Evolutionary conservation across 2,329 filamentous ascomycete species (phyloP).

Genomic region (Lojkania enalia): DNA sequence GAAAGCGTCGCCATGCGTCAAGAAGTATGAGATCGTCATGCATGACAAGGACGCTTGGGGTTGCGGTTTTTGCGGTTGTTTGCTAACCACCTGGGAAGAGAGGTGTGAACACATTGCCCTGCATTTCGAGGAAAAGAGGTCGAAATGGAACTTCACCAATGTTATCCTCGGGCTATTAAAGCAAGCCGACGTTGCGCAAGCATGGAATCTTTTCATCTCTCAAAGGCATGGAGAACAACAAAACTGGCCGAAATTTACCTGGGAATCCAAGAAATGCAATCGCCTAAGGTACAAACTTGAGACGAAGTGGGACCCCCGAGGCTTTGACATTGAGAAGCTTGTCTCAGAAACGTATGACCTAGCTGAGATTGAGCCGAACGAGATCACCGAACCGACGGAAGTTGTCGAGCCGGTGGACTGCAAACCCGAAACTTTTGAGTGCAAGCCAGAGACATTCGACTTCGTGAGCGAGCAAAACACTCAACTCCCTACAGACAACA

Average conservation of each 20-base stretch:
- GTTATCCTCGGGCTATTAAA: constrained; percentile 70
- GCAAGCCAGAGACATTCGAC: constrained; percentile 40
- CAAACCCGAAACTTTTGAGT: constrained; percentile 37
- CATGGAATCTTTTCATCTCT: constrained; percentile 62
- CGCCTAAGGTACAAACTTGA: constrained; percentile 68
- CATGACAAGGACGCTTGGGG: constrained; percentile 69
- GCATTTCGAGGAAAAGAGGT: constrained; percentile 69
- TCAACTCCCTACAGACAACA: constrained; percentile 31
- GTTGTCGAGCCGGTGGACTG: constrained; percentile 18
- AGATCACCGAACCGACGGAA: constrained; percentile 28
- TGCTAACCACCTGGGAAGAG: constrained; percentile 66
- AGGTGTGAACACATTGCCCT: constrained; percentile 69
- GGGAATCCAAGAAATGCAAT: constrained; percentile 67
- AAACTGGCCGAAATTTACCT: constrained; percentile 51
- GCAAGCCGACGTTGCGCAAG: constrained; percentile 63
- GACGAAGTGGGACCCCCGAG: constrained; percentile 62
- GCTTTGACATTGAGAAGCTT: constrained; percentile 58
- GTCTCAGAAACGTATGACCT: constrained; percentile 63
- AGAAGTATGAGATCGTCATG: constrained; percentile 50
- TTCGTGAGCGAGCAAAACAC: constrained; percentile 31
- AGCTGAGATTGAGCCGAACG: constrained; percentile 43
- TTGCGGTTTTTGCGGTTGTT: constrained; percentile 68
- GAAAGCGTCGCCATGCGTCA: constrained; percentile 50
- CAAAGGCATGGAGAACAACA: constrained; percentile 60
- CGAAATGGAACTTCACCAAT: constrained; percentile 70